Evolutionary conservation across 495 filamentous ascomycete genomes (phyloP), one percentile per base, ranked within the genome.

Genomic region (Penicillium egyptiacum): DNA sequence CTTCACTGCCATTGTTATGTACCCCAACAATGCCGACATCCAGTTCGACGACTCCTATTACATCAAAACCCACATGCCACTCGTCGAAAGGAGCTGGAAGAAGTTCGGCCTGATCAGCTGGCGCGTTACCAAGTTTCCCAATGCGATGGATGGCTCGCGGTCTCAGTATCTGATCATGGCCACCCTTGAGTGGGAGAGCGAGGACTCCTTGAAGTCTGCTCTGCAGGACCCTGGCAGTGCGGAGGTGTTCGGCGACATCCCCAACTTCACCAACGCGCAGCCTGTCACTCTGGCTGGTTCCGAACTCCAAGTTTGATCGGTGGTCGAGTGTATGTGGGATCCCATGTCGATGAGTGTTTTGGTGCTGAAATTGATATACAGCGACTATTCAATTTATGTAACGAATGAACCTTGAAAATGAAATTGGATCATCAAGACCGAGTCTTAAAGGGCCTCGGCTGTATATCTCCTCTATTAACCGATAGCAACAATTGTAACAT

Each of bases 241-340:
- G 22, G 31, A 23, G n/a, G 35, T 69, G 46, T 69, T 69, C 25
- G 58, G 7, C n/a, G 66, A 69, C 54, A 62, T 69, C 30, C 46
- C 63, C 47, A 69, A 69, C 58, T 69, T 69, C 59, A 69, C 63
- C 60, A 69, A 69, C 50, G 47, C 33, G 56, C 40, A 59, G 50
- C 63, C 66, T 47, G 46, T 69, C 19, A 66, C 66, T 42, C n/a
- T 69, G 23, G 56, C 56, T 7, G 66, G 66, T 17, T 12, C 14
- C 14, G 45, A 47, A 5, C 48, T 65, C 7, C 59, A 47, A 51
- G 28, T 11, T 30, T 26, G 3, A 30, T 17, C 8, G 28, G 10
- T 6, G 26, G 7, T 30, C 16, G 28, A 20, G 9, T 11, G 45
- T 48, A 33, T 16, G 45, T 20, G 26, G 16, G 20, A 31, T 11